A percentile compares a stretch with the other conserved stretches of the same genome.
Evolutionary conservation across 1,284 basidiomycete genomes (phyloP).

Genomic region (Austroboletus novae-zelandiae): DNA sequence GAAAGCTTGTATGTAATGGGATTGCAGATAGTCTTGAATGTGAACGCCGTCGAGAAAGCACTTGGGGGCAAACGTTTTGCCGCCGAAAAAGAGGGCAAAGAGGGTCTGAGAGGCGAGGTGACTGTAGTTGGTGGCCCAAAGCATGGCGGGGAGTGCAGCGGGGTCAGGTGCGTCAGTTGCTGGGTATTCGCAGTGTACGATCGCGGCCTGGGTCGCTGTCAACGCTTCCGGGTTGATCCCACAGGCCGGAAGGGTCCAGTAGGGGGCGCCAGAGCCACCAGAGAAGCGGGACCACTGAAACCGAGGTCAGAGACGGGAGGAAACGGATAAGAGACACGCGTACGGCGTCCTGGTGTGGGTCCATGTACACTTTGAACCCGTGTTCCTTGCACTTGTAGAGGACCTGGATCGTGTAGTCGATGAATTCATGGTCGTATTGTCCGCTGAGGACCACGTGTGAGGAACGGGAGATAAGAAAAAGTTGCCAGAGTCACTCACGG

Average conservation of each 20-base stretch:
- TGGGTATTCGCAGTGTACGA: slow-evolving; percentile 90
- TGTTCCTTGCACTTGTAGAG: slow-evolving; percentile 89
- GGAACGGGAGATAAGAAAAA: not conserved
- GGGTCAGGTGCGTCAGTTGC: slow-evolving; percentile 58
- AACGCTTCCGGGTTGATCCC: slow-evolving; percentile 88
- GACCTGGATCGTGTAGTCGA: slow-evolving; percentile 89
- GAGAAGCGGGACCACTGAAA: slow-evolving; percentile 94
- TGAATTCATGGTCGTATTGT: slow-evolving; percentile 88
- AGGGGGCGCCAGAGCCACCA: slow-evolving; percentile 94
- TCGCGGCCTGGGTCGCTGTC: slow-evolving; percentile 81
- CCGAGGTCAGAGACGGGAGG: not conserved
- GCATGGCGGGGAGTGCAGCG: slow-evolving; percentile 82
- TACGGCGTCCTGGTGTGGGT: slow-evolving; percentile 96
- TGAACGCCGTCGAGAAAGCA: slow-evolving; percentile 91
- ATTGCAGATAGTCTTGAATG: slow-evolving; percentile 93
- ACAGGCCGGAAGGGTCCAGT: slow-evolving; percentile 92
- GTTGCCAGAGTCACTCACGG: slow-evolving; percentile 64
- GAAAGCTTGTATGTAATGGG: slow-evolving; percentile 81
- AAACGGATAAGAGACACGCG: slow-evolving; percentile 30
- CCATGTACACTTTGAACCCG: slow-evolving; percentile 94
- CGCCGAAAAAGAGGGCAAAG: slow-evolving; percentile 95
- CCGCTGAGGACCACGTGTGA: slow-evolving; percentile 50
- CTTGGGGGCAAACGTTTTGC: slow-evolving; percentile 84
- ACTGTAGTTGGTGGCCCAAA: slow-evolving; percentile 96
- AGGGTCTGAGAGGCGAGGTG: slow-evolving; percentile 86